Evolutionary conservation across 2,329 filamentous ascomycete species (phyloP), one percentile per base, ranked within the genome.

Genomic region (Cladosporium sp.): DNA sequence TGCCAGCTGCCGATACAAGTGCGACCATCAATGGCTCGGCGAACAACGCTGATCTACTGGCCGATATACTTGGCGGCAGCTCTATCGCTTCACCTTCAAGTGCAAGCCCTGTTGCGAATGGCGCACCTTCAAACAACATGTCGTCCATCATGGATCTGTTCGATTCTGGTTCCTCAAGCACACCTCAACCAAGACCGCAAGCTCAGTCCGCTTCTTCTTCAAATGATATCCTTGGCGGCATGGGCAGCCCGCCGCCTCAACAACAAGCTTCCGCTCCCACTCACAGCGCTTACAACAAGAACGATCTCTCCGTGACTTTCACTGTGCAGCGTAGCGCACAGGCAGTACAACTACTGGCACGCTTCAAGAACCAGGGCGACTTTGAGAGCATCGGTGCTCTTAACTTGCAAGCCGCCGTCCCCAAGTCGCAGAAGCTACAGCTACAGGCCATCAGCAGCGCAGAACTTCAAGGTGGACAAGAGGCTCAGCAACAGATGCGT

Each of bases 401-500:
- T 30, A 90, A 90, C 25, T 74, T 99, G 64, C 94, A 99, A 74
- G 94, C 93, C 43, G 94, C 94, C 0, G 94, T 99, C 56, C 94
- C 94, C 8, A 99, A 97, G 77, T 91, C 89, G 45, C 94, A 99
- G 76, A 96, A 94, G 73, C 77, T 99, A 68, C 92, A 97, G 72
- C 78, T 99, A 64, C 88, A 95, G 72, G 90, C 88, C 60, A 96
- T 99, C 65, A 96, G 90, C 65, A 90, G 85, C 64, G 78, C 87
- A 4, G 90, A 95, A 34, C 72, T 99, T 43, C 84, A 80, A 12
- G 85, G 87, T 6, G 90, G 90, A 14, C 84, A 88, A 42, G 92
- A 96, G 71, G 93, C 92, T 15, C 92, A 88, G 61, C 94, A 97
- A 76, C 82, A 87, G 69, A 96, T 99, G 90, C 88, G 90, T 70